Evolutionary conservation across 495 filamentous ascomycete genomes (phyloP).

Genomic region (Daldinia childiae): DNA sequence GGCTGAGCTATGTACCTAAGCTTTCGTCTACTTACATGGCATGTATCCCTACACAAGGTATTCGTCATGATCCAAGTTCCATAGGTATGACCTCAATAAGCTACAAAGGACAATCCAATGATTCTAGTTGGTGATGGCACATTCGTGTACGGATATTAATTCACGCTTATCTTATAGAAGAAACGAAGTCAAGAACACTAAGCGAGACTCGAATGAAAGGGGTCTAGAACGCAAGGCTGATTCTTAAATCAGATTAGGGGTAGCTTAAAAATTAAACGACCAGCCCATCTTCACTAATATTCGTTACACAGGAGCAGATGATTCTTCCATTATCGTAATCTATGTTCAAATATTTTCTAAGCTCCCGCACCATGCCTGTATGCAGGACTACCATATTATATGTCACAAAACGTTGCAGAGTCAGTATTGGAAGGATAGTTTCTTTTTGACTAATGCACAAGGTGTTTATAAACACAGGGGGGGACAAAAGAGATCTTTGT

Average conservation of each 20-base stretch:
- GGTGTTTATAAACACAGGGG: slow-evolving; percentile 49
- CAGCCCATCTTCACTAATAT: not conserved
- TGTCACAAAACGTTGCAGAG: slow-evolving; percentile 4
- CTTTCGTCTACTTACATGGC: not conserved
- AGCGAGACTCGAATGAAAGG: not conserved
- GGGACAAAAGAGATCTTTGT: slow-evolving; percentile 57
- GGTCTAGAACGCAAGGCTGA: not conserved
- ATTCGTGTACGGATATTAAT: not conserved
- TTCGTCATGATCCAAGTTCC: not conserved
- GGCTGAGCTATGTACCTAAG: not conserved
- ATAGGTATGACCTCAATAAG: not conserved
- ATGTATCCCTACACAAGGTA: not conserved
- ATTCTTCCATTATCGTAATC: slow-evolving; percentile 8
- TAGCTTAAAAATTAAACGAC: not conserved
- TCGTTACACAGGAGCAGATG: not conserved
- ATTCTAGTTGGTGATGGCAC: not conserved
- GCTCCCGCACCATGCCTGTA: not conserved
- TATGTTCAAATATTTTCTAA: slow-evolving; percentile 9
- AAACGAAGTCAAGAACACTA: not conserved
- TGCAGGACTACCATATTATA: slow-evolving; percentile 2
- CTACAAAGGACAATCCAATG: not conserved
- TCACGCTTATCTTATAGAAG: not conserved
- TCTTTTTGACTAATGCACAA: slow-evolving; percentile 53
- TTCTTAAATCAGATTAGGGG: not conserved
- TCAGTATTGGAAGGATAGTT: slow-evolving; percentile 27